Percentiles rank a stretch among this genome's conserved stretches.
Conservation (phyloP, 345 rosid genomes). For the Zanthoxylum bungeanum region DNA sequence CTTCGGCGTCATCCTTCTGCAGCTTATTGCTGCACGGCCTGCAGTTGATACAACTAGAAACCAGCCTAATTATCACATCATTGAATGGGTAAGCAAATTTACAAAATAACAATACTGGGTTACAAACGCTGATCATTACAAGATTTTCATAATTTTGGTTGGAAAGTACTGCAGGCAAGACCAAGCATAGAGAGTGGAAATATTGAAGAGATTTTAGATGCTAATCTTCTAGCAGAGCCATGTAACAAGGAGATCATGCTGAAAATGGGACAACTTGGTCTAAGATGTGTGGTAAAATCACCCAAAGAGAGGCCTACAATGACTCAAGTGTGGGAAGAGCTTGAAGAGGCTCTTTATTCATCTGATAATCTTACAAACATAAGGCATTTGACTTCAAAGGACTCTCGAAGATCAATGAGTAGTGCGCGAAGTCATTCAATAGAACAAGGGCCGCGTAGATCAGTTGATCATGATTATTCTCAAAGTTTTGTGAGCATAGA, state of each 20-base stretch:
- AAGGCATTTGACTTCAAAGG: conserved; percentile 5
- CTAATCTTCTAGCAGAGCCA: conserved; percentile 41
- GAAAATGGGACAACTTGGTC: conserved; percentile 54
- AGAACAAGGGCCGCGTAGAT: conserved; percentile 7
- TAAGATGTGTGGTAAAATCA: conserved; percentile 38
- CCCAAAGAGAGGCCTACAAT: conserved; percentile 58
- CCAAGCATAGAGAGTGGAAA: conserved; percentile 43
- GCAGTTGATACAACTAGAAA: conserved; percentile 42
- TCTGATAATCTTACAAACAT: conserved; percentile 15
- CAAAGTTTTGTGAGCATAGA: conserved; percentile 50
- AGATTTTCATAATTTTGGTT: not conserved
- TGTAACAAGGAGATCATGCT: conserved; percentile 56
- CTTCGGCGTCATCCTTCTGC: conserved; percentile 66
- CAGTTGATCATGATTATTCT: conserved; percentile 25
- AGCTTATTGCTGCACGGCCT: conserved; percentile 50
- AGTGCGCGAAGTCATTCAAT: not conserved
- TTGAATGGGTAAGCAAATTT: conserved; percentile 66
- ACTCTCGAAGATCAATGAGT: not conserved
- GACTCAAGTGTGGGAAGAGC: conserved; percentile 51
- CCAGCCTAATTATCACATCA: too few species aligned
- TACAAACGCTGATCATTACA: not conserved
- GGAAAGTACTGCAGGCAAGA: conserved; percentile 41
- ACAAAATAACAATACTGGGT: too few species aligned
- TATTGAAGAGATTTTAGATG: conserved; percentile 48
- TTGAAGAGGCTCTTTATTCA: conserved; percentile 34